Evolutionary conservation across 176 grass and related monocot species (phyloP).

Genomic region (Rhynchospora tenuis): DNA sequence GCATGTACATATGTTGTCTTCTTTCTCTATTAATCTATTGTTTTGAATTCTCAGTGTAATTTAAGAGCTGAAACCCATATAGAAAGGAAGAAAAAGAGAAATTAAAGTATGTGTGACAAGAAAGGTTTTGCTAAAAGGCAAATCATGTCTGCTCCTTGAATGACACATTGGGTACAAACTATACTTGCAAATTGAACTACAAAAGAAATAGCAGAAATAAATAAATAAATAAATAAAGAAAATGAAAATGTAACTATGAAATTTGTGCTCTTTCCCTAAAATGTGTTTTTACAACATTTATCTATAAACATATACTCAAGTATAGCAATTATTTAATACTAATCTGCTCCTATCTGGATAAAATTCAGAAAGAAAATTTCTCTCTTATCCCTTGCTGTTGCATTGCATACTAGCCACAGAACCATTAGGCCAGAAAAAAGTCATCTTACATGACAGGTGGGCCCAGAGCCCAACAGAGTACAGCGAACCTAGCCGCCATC

Average conservation of each 20-base stretch:
- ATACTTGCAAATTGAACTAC: neutral
- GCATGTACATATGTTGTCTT: neutral
- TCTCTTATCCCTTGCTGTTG: constrained; percentile 23
- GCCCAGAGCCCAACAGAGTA: constrained; percentile 39
- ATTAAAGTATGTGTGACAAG: neutral
- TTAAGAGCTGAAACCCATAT: neutral
- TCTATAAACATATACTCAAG: constrained; percentile 1
- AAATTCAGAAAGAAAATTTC: constrained; percentile 13
- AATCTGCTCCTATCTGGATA: neutral
- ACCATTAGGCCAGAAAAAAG: constrained; percentile 51
- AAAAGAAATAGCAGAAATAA: neutral
- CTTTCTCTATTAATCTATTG: neutral
- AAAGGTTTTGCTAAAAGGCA: neutral
- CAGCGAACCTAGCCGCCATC: constrained; percentile 41
- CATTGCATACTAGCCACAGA: constrained; percentile 28
- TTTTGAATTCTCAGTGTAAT: constrained; percentile 2
- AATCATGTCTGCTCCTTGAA: neutral
- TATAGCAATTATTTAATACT: constrained; percentile 19
- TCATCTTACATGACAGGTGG: constrained; percentile 34
- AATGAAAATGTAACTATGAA: neutral
- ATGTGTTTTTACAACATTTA: constrained; percentile 17
- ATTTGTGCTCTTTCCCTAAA: neutral
- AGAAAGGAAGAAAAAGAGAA: neutral
- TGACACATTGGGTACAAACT: neutral
- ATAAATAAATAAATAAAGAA: neutral